Base-by-base conservation (phyloP, 495 filamentous ascomycete genomes). In the Glutinoglossum americanum region DNA sequence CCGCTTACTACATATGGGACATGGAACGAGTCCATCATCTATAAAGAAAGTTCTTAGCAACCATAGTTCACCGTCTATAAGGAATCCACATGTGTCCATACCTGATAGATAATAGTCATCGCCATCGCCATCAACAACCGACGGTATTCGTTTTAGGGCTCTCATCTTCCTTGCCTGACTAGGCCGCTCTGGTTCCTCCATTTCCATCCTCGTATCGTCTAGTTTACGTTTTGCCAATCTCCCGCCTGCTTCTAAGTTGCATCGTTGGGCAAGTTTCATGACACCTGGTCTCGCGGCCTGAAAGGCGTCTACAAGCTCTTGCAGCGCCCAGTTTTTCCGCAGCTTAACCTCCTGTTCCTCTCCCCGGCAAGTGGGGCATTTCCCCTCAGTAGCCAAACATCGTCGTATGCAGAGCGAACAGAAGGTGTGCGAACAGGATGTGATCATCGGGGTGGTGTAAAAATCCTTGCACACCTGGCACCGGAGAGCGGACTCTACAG, bases 401-500 rank as follows among this genome's bases (percentile, higher is more conserved):
- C 88, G 74, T 17, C 92, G 85, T 60, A 98, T 96, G 68, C 92
- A 99, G 30, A 90, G 68, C 17, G 89, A 95, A 74, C 92, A 99
- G 66, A 99, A 99, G 0, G 92, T 96, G 67, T 99, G 92, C 45
- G 79, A 84, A 74, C 92, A 99, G 0, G 83, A 83, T 0, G 92
- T 99, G 56, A 96, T 81, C 74, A 99, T 89, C 0, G 92, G 92
- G 25, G 85, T 89, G 60, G 79, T 77, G 71, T 84, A 97, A 69
- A 96, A 93, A 67, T 99, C 92, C 69, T 96, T 97, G 76, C 92
- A 99, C 58, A 99, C 83, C 64, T 96, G 84, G 69, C 92, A 99
- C 61, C 89, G 85, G 17, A 99, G 76, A 17, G 86, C 79, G 44
- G 86, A 79, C 64, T 99, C 92, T 57, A 99, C 76, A 6, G 81